A percentile compares a stretch with the other conserved stretches of the same genome.
phyloP scores from a whole-genome alignment of 345 rosid species.

The Populus euphratica region DNA sequence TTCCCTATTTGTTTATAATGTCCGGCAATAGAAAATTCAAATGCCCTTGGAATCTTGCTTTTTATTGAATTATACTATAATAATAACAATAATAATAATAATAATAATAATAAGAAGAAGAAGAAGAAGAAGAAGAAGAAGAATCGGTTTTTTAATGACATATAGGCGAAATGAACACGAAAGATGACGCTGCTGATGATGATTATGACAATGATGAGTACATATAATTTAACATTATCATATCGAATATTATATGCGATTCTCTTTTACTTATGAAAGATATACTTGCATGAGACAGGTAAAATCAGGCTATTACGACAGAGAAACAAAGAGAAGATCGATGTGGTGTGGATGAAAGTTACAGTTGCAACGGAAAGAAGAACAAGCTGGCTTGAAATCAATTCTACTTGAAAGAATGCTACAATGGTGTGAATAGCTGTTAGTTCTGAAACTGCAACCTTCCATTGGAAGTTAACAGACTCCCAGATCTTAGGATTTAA shows the following conservation, averaged over 20 bases:
- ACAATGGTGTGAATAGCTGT: too few species aligned
- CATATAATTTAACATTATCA: background rate
- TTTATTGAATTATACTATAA: background rate
- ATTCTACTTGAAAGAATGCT: too few species aligned
- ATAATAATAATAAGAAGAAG: too few species aligned
- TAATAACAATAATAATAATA: background rate
- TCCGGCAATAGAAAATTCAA: background rate
- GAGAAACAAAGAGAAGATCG: background rate
- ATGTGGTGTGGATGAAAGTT: background rate
- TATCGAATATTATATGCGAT: background rate
- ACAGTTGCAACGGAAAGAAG: background rate
- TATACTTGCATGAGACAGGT: background rate
- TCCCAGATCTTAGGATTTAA: background rate
- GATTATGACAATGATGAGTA: background rate
- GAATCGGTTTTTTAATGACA: background rate
- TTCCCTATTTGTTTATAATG: background rate
- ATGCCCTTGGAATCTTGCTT: slow-evolving; percentile 15
- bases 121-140: too few species aligned
- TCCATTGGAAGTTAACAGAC: too few species aligned
- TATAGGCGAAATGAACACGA: background rate
- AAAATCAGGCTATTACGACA: background rate
- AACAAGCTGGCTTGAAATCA: background rate
- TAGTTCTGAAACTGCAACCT: too few species aligned
- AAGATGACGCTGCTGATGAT: background rate
- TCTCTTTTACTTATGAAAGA: background rate